Evolutionary conservation across 345 rosid species (phyloP), one percentile per base, ranked within the genome.

Genomic region (Hibiscus mutabilis): DNA sequence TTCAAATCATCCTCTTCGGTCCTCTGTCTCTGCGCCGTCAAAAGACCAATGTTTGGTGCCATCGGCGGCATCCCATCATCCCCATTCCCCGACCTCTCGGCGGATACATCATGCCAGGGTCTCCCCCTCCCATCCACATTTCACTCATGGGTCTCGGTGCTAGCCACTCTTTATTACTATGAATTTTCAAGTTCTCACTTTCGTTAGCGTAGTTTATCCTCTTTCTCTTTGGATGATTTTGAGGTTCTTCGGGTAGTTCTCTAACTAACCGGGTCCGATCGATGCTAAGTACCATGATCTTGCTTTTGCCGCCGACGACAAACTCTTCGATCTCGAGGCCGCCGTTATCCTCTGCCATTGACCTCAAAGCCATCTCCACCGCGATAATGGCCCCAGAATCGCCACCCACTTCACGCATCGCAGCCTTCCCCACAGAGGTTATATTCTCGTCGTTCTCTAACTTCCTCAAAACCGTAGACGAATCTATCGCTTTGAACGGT

Each of bases 1-100:
- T 92, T 87, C 84, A 87, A 22, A 31, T 92, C 97, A 74, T 95
- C 99, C 64, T 95, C 97, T 73, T 92, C 96, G 0, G 85, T 89
- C 76, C 91, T 86, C 31, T 60, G 71, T 78, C 84, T 83, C 76
- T 86, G 88, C 15, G 55, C 51, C 51, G 29, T 66, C 42, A 25
- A 56, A 58, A 59, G 25, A 18, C 33, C 40, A 71, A 33, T 71
- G 16, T 42, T 71, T 44, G 74, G 74, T 49, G 80, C 91, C 80
- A 79, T 25, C 2, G 87, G 76, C 49, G 85, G 86, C 75, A 83
- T 82, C 21, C 85, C 83, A 86, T 79, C 84, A 87, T 80, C 84
- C 79, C 70, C 81, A 79, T 61, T 29, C 84, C 87, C 57, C 68
- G 27, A 55, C 74, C 91, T 62, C 60, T 80, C 47, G 78, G 75